Base-by-base conservation (phyloP, 176 grass and related monocot species). In the Areca catechu region DNA sequence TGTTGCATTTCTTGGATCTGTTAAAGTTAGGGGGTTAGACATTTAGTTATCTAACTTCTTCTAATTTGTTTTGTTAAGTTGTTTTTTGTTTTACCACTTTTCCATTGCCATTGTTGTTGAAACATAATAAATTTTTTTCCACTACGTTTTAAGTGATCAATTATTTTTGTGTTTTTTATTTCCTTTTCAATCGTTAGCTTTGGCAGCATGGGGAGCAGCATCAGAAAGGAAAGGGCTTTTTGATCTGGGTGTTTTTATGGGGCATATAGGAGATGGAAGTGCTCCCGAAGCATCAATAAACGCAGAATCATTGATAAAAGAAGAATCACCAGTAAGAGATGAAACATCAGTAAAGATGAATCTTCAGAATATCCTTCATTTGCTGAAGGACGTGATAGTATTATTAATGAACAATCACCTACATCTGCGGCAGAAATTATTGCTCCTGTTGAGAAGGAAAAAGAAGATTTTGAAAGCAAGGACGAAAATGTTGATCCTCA, bases 191-290 rank as follows among this genome's bases (percentile, higher is more conserved):
- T 68, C 48, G 67, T 48, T 55, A 84, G 83, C 70, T 66, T 85
- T 77, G 71, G 84, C 61, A 50, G 74, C 75, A 48, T 73, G 24
- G 53, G 37, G 70, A 53, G 73, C 84, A 29, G 66, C 71, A 49
- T 76, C 84, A 57, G 83, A 83, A 61, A 59, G 74, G 57, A 76
- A 76, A 18, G 79, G 75, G 53, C 71, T 90, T 74, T 89, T 89
- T 60, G 85, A 82, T 84, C 83, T 80, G 64, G 85, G 92, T 76
- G 73, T 80, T 48, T 92, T 99, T 68, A 99, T 99, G 88, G 91
- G 91, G 20, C 74, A 99, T 0, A 86, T 71, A 65, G 84, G 57
- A 48, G 81, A 89, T 63, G 86, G 79, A 57, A 72, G 63, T 54
- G 23, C 66, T 64, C 53, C 75, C 57, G 73, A 85, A 65, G 58